phyloP scores from a whole-genome alignment of 1,284 basidiomycete species.

The Xanthoconium separans region DNA sequence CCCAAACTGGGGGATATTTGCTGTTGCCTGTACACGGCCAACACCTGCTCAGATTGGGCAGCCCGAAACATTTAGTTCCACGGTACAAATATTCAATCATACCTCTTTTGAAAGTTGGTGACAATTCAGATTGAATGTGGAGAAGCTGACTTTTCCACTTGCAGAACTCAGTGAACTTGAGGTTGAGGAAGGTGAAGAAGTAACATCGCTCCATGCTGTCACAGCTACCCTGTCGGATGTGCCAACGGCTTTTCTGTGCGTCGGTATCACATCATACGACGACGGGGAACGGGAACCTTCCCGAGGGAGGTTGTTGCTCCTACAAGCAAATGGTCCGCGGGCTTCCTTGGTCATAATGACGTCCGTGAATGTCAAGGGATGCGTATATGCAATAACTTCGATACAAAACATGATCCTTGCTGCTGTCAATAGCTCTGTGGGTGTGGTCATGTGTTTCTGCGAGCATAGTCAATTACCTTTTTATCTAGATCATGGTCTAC shows the following conservation, averaged over 20 bases:
- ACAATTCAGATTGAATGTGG: neutral
- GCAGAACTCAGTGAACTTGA: conserved; percentile 55
- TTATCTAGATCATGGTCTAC: conserved; percentile 47
- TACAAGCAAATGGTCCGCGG: conserved; percentile 35
- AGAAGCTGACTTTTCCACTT: conserved; percentile 9
- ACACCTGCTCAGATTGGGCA: conserved; percentile 58
- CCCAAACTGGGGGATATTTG: conserved; percentile 54
- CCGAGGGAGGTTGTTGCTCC: conserved; percentile 52
- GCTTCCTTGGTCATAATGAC: conserved; percentile 24
- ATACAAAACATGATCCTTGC: conserved; percentile 57
- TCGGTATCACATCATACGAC: conserved; percentile 57
- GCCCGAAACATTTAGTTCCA: conserved; percentile 47
- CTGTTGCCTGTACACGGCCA: conserved; percentile 56
- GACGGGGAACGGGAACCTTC: conserved; percentile 57
- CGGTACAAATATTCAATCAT: conserved; percentile 69
- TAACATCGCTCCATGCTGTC: conserved; percentile 53
- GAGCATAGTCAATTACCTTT: neutral
- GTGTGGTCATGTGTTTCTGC: conserved; percentile 28
- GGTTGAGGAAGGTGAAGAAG: conserved; percentile 56
- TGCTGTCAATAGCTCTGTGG: conserved; percentile 73
- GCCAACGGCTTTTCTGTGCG: conserved; percentile 47
- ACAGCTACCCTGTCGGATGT: conserved; percentile 32
- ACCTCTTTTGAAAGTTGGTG: conserved; percentile 58
- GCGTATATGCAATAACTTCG: conserved; percentile 57
- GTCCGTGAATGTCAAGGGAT: conserved; percentile 49